These are phyloP conservation scores for Blastosporella zonata DNA, from an alignment of 1,284 basidiomycete genomes.

Conservation along the genomic window DNA sequence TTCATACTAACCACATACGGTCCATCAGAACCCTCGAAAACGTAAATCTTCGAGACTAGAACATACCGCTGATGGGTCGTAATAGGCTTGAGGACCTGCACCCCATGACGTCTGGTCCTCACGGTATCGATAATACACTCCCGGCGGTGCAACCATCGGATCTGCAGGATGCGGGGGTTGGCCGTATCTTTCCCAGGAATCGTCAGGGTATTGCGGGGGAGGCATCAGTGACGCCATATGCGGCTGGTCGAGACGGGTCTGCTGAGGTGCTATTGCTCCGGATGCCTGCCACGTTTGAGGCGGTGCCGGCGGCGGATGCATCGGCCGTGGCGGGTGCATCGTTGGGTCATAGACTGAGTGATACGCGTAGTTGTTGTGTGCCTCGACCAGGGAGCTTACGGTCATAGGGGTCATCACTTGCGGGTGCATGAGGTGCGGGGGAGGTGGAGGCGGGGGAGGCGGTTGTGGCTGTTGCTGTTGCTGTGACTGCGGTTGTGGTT, in stretches of 20 bases:
- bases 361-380: slow-evolving; percentile 40
- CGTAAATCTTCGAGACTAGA: neutral
- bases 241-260: slow-evolving; percentile 53
- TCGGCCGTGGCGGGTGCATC: slow-evolving; percentile 39
- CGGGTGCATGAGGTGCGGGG: slow-evolving; percentile 30
- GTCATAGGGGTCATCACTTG: slow-evolving; percentile 29
- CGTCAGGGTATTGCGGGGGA: slow-evolving; percentile 48
- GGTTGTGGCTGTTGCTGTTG: slow-evolving; percentile 16
- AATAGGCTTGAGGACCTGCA: slow-evolving; percentile 49
- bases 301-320: slow-evolving; percentile 44
- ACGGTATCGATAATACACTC: slow-evolving; percentile 56
- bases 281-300: slow-evolving; percentile 63
- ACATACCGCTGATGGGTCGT: slow-evolving; percentile 41
- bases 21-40: neutral
- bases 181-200: slow-evolving; percentile 40
- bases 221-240: slow-evolving; percentile 46
- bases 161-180: slow-evolving; percentile 41
- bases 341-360: slow-evolving; percentile 44
- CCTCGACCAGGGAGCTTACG: slow-evolving; percentile 32
- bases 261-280: slow-evolving; percentile 58
- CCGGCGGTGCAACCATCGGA: slow-evolving; percentile 42
- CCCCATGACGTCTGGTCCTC: slow-evolving; percentile 56
- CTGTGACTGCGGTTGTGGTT: too few relatives aligned
- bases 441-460: slow-evolving; percentile 23
- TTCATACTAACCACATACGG: slow-evolving; percentile 31